Conservation (phyloP, 768 basidiomycete genomes). For the Pleurotus platypus region DNA sequence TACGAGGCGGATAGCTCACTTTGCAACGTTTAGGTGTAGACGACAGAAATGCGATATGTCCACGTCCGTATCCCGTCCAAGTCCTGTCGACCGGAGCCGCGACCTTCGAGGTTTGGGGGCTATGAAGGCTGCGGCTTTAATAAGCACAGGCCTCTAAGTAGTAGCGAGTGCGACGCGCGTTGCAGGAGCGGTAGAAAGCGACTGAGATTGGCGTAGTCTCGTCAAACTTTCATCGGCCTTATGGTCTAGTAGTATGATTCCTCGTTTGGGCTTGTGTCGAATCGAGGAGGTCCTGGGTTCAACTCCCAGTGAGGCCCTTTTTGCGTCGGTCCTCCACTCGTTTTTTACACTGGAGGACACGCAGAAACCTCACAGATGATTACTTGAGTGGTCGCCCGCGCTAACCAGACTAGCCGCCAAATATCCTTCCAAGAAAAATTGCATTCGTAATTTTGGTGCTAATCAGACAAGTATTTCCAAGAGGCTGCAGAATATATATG, state of each 20-base stretch:
- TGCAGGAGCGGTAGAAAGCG: no score
- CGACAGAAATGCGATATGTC: no score
- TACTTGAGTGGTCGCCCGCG: neutral
- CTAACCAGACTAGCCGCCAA: no score
- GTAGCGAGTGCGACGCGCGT: no score
- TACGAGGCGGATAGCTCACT: no score
- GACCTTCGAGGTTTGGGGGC: no score
- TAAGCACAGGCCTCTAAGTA: no score
- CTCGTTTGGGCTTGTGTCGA: slow-evolving; percentile 3
- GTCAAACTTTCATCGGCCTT: neutral
- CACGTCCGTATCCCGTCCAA: no score
- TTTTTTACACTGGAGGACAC: neutral
- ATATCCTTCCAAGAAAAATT: neutral
- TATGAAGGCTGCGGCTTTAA: no score
- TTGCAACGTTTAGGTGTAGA: no score
- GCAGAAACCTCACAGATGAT: neutral
- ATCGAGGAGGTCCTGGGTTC: slow-evolving; percentile 10
- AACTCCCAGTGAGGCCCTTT: slow-evolving; percentile 10
- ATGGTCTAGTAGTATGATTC: slow-evolving; percentile 10
- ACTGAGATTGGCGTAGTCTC: no score
- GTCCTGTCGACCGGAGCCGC: no score
- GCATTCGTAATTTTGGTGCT: neutral
- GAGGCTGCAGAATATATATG: slow-evolving; percentile 29
- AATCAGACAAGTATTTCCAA: neutral
- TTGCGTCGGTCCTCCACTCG: neutral